Evolutionary conservation across 176 grass and related monocot genomes (phyloP).

Genomic region (Zoysia japonica): DNA sequence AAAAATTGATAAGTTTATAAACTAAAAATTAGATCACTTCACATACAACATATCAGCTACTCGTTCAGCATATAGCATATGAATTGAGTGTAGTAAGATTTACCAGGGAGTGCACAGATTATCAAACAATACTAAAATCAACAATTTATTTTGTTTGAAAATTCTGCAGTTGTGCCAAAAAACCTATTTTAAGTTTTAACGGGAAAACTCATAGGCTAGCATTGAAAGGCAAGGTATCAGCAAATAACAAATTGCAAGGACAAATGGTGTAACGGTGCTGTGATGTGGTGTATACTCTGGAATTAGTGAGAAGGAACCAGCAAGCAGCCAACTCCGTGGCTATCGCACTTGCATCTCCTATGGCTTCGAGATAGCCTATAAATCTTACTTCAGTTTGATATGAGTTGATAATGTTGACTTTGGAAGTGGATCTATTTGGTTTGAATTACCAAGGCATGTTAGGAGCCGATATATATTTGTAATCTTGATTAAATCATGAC

Average conservation of each 20-base stretch:
- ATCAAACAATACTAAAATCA: neutral
- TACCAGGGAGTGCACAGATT: neutral
- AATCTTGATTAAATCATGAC: neutral
- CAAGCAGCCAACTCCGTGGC: neutral
- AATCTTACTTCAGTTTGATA: neutral
- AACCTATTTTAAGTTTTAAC: no score
- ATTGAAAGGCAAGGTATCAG: neutral
- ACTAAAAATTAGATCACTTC: neutral
- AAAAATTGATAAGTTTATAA: slow-evolving; percentile 13
- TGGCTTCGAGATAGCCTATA: neutral
- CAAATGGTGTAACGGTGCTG: neutral
- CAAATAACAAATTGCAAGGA: neutral
- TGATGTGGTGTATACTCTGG: neutral
- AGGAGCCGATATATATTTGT: neutral
- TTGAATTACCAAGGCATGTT: neutral
- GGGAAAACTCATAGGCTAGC: neutral
- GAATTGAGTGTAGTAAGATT: slow-evolving; percentile 19
- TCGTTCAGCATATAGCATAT: neutral
- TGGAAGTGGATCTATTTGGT: neutral
- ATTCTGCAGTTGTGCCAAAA: no score
- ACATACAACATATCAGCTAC: neutral
- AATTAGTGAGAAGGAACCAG: neutral
- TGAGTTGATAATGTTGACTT: neutral
- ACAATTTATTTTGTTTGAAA: neutral
- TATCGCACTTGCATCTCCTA: neutral